Evolutionary conservation across 306 rosid genomes (phyloP).

Genomic region (Carpinus viminea): DNA sequence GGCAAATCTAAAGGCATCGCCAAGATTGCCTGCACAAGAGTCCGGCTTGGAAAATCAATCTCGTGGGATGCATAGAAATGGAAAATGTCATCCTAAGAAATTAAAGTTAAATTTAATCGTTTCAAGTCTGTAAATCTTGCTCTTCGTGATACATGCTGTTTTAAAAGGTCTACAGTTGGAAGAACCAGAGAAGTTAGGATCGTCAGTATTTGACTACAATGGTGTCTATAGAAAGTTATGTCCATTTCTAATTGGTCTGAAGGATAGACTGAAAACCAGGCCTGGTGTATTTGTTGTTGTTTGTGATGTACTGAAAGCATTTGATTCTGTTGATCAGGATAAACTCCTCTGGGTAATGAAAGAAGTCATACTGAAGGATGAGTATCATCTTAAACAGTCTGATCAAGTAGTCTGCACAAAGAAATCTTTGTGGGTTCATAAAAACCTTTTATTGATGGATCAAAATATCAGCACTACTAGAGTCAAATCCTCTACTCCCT

Average conservation of each 20-base stretch:
- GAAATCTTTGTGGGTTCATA: conserved; percentile 64
- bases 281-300: conserved; percentile 61
- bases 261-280: conserved; percentile 34
- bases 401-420: conserved; percentile 60
- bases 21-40: conserved; percentile 47
- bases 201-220: conserved; percentile 91
- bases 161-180: conserved; percentile 58
- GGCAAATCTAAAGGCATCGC: conserved; percentile 76
- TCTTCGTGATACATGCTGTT: conserved; percentile 68
- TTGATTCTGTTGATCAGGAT: conserved; percentile 78
- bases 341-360: conserved; percentile 66
- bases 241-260: conserved; percentile 52
- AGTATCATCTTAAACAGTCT: conserved; percentile 52
- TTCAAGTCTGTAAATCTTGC: conserved; percentile 67
- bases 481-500: conserved; percentile 36
- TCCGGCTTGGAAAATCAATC: conserved; percentile 32
- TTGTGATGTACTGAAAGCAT: conserved; percentile 84
- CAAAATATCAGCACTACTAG: conserved; percentile 31
- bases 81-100: conserved; percentile 1
- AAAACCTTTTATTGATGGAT: conserved; percentile 39
- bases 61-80: conserved; percentile 24
- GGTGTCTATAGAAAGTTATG: conserved; percentile 70
- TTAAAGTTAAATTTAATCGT: conserved; percentile 31
- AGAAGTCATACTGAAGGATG: conserved; percentile 44
- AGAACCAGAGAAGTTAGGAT: conserved; percentile 73